Evolutionary conservation across 2,329 filamentous ascomycete genomes (phyloP).

Genomic region (Cryphonectria radicalis): DNA sequence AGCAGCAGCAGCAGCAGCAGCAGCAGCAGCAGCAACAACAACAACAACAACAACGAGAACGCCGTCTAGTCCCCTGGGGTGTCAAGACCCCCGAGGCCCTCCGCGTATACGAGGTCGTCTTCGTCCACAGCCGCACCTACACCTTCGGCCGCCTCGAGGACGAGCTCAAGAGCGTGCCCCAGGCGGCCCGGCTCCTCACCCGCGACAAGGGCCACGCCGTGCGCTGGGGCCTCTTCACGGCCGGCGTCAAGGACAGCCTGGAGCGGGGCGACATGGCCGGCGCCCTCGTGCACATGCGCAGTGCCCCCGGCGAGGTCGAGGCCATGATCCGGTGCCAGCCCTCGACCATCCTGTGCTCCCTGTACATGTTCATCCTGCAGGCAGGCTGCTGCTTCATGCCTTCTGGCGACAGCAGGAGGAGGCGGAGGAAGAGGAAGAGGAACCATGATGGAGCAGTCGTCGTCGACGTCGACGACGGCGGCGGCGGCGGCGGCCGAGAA

Average conservation of each 20-base stretch:
- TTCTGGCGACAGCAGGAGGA: background rate
- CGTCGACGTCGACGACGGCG: no score
- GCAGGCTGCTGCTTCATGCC: background rate
- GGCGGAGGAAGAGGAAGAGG: no score
- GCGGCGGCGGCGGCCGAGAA: no score
- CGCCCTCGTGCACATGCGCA: constrained; percentile 15
- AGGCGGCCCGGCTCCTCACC: constrained; percentile 1
- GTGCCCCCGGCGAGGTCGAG: constrained; percentile 10
- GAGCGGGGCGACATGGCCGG: constrained; percentile 5
- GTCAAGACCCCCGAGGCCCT: constrained; percentile 7
- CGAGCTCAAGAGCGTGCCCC: background rate
- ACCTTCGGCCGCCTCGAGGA: constrained; percentile 2
- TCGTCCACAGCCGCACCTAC: constrained; percentile 18
- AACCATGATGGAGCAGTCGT: no score
- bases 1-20: background rate
- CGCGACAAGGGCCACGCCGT: constrained; percentile 8
- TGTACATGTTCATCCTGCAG: constrained; percentile 19
- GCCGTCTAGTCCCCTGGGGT: background rate
- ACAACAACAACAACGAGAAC: background rate
- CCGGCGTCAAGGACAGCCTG: constrained; percentile 1
- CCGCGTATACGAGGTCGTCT: constrained; percentile 16
- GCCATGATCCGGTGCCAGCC: constrained; percentile 13
- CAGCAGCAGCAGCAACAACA: background rate
- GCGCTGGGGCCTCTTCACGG: constrained; percentile 10
- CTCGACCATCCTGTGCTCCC: constrained; percentile 12